Evolutionary conservation across 805 yeast genomes (phyloP).

Genomic region (Peterozyma toletana): DNA sequence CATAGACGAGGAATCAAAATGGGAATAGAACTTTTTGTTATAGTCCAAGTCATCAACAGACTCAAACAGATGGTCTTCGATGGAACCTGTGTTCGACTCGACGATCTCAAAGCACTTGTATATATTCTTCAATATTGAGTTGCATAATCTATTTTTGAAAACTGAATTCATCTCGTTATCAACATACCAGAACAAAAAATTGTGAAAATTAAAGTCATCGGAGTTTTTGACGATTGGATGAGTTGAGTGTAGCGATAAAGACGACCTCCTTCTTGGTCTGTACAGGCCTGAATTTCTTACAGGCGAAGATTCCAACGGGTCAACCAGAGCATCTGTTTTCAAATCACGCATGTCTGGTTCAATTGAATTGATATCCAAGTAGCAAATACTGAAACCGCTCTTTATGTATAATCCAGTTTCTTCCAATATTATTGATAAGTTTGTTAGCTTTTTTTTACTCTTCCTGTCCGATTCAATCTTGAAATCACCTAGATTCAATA

Average conservation of each 20-base stretch:
- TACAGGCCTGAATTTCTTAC: background rate
- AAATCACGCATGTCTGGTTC: constrained; percentile 2
- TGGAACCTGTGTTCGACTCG: background rate
- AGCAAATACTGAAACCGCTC: constrained; percentile 38
- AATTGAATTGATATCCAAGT: constrained; percentile 22
- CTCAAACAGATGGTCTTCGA: constrained; percentile 7
- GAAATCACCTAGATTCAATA: constrained; percentile 46
- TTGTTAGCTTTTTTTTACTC: constrained; percentile 18
- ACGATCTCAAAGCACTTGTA: constrained; percentile 6
- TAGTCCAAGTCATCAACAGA: constrained; percentile 16
- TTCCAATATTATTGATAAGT: constrained; percentile 41
- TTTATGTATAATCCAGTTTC: constrained; percentile 50
- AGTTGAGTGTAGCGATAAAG: constrained; percentile 7
- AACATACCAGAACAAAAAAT: constrained; percentile 8
- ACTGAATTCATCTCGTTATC: constrained; percentile 7
- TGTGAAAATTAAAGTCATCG: constrained; percentile 8
- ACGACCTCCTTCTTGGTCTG: constrained; percentile 4
- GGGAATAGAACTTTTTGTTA: constrained; percentile 20
- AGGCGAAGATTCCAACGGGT: background rate
- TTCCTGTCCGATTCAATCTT: constrained; percentile 14
- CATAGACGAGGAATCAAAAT: constrained; percentile 15
- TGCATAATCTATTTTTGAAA: constrained; percentile 5
- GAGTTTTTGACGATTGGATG: constrained; percentile 2
- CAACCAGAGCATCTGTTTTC: constrained; percentile 1
- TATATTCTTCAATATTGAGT: constrained; percentile 7